Conservation (phyloP, 2,329 filamentous ascomycete genomes). For the Sordariomycetes sp. region DNA sequence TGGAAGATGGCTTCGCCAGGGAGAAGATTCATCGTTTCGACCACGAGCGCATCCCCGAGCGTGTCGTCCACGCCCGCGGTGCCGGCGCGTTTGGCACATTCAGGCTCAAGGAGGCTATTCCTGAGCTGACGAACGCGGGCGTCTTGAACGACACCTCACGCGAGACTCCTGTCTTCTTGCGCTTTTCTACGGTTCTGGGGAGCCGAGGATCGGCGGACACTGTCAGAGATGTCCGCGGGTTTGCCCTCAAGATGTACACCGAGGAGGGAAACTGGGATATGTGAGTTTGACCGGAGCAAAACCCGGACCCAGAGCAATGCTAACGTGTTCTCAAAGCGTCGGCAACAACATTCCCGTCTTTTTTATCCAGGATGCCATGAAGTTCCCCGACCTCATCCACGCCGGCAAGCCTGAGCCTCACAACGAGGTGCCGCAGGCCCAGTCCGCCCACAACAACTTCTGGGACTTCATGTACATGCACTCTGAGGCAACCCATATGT, state of each 20-base stretch:
- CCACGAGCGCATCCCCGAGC: constrained; percentile 49
- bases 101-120: constrained; percentile 54
- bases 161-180: constrained; percentile 55
- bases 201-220: constrained; percentile 71
- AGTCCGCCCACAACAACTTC: constrained; percentile 27
- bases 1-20: constrained; percentile 64
- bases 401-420: constrained; percentile 61
- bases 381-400: constrained; percentile 60
- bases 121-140: constrained; percentile 57
- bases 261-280: constrained; percentile 71
- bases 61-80: constrained; percentile 58
- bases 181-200: constrained; percentile 72
- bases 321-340: too few species aligned
- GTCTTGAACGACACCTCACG: constrained; percentile 37
- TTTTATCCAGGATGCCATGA: constrained; percentile 62
- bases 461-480: constrained; percentile 67
- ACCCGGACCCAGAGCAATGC: not conserved
- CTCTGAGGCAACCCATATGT: constrained; percentile 52
- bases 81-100: constrained; percentile 65
- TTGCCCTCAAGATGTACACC: constrained; percentile 60
- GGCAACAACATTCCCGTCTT: constrained; percentile 67
- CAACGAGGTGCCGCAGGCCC: constrained; percentile 55
- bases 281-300: too few species aligned
- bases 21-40: constrained; percentile 77
- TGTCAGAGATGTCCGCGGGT: constrained; percentile 74